Evolutionary conservation across 352 stramenopile genomes (phyloP).

Genomic region (Globisporangium recalcitrans): DNA sequence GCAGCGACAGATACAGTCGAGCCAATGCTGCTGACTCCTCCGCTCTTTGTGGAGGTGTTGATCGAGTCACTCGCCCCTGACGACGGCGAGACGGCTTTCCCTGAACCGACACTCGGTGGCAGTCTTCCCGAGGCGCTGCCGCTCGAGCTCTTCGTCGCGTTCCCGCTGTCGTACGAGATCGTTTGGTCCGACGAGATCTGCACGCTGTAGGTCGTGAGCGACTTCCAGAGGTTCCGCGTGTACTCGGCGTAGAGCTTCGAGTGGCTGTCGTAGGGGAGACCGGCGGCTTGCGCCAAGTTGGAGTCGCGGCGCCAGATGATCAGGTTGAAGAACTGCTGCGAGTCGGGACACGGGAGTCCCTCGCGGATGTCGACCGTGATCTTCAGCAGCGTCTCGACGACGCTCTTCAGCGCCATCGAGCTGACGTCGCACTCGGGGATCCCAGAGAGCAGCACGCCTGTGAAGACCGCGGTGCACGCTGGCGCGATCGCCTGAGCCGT

Average conservation of each 20-base stretch:
- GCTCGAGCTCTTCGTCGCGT: neutral
- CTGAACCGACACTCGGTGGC: no score
- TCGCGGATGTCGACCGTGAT: slow-evolving; percentile 34
- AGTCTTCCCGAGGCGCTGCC: neutral
- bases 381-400: slow-evolving; percentile 51
- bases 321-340: slow-evolving; percentile 11
- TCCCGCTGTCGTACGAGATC: slow-evolving; percentile 4
- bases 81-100: neutral
- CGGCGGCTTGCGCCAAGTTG: slow-evolving; percentile 7
- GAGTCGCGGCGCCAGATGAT: slow-evolving; percentile 10
- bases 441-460: slow-evolving; percentile 32
- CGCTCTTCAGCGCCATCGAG: slow-evolving; percentile 44
- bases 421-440: slow-evolving; percentile 49
- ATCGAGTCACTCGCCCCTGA: neutral
- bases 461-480: slow-evolving; percentile 44
- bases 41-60: neutral
- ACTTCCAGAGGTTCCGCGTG: slow-evolving; percentile 8
- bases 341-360: neutral
- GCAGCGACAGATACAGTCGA: no score
- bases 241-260: slow-evolving; percentile 13
- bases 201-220: slow-evolving; percentile 2
- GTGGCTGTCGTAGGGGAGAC: slow-evolving; percentile 5
- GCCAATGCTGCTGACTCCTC: neutral
- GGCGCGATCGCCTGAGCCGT: slow-evolving; percentile 27
- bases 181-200: neutral